Conservation (phyloP, 208 protist genomes). For the Novymonas esmeraldas region DNA sequence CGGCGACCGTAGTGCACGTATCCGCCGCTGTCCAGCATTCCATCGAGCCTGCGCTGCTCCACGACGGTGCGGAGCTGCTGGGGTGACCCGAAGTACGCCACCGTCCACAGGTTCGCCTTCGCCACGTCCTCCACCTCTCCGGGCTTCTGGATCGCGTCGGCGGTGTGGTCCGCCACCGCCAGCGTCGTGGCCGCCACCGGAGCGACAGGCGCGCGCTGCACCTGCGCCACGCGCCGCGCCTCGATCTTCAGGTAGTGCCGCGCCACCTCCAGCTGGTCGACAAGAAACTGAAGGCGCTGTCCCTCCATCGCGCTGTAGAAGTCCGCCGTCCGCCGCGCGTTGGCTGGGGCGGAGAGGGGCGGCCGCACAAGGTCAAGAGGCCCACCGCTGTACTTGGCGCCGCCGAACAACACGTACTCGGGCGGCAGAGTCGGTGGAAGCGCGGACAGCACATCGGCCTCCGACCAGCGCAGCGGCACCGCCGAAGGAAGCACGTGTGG, state of each 20-base stretch:
- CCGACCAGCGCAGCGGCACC: slow-evolving; percentile 24
- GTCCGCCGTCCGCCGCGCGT: slow-evolving; percentile 3
- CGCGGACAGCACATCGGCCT: slow-evolving; percentile 28
- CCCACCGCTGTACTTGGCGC: slow-evolving; percentile 65
- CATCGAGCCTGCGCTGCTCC: slow-evolving; percentile 35
- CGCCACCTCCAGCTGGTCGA: slow-evolving; percentile 79
- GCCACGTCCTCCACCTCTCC: slow-evolving; percentile 30
- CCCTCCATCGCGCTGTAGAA: slow-evolving; percentile 21
- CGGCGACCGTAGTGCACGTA: slow-evolving; percentile 66
- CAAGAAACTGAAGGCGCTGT: slow-evolving; percentile 53
- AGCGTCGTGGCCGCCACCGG: not conserved
- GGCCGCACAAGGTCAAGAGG: slow-evolving; percentile 23
- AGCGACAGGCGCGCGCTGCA: not conserved
- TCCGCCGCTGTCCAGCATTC: slow-evolving; percentile 43
- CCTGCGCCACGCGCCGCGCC: slow-evolving; percentile 7
- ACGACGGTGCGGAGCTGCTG: slow-evolving; percentile 53
- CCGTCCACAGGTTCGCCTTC: slow-evolving; percentile 76
- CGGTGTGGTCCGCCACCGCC: not conserved
- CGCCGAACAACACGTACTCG: slow-evolving; percentile 79
- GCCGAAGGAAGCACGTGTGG: slow-evolving; percentile 30
- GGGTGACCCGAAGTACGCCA: slow-evolving; percentile 67
- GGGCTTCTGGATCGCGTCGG: slow-evolving; percentile 3
- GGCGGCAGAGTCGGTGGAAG: slow-evolving; percentile 55
- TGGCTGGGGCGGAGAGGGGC: not conserved
- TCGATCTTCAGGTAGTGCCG: slow-evolving; percentile 65